Evolutionary conservation across 1,284 basidiomycete species (phyloP).

Genomic region (Ustilago cynodontis): DNA sequence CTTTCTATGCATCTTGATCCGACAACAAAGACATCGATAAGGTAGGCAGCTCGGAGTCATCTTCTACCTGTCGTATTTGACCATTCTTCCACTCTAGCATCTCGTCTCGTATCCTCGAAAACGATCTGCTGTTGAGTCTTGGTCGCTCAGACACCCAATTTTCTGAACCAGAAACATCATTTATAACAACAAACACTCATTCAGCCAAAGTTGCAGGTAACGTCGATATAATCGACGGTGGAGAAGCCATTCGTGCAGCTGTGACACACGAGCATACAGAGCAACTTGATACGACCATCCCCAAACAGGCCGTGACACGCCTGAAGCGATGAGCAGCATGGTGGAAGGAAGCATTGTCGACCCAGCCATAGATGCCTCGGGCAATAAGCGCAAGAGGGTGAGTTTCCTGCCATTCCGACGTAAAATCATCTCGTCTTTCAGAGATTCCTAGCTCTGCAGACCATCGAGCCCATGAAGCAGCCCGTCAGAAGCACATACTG

Average conservation of each 20-base stretch:
- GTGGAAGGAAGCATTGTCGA: conserved; percentile 20
- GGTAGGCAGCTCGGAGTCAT: too few species aligned
- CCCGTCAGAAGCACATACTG: background rate
- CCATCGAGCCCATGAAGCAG: background rate
- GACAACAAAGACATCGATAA: too few species aligned
- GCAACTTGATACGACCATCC: background rate
- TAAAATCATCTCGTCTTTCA: too few species aligned
- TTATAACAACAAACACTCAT: too few species aligned
- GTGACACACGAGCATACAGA: too few species aligned
- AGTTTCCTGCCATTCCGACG: background rate
- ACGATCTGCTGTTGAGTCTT: background rate
- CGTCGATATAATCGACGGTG: too few species aligned
- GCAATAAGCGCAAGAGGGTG: conserved; percentile 50
- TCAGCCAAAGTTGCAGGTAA: too few species aligned
- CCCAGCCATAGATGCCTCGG: conserved; percentile 22
- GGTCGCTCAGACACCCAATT: background rate
- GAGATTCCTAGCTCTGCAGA: background rate
- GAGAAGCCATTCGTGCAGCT: too few species aligned
- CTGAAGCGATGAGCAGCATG: conserved; percentile 31
- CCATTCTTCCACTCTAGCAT: too few species aligned
- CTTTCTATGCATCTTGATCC: background rate
- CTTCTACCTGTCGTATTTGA: background rate
- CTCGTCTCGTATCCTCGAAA: background rate
- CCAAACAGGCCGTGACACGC: conserved; percentile 16
- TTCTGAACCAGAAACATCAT: background rate